Evolutionary conservation across 371 early-diverging fungal genomes (phyloP), one percentile per base, ranked within the genome.

Genomic region (Scutellospora calospora): DNA sequence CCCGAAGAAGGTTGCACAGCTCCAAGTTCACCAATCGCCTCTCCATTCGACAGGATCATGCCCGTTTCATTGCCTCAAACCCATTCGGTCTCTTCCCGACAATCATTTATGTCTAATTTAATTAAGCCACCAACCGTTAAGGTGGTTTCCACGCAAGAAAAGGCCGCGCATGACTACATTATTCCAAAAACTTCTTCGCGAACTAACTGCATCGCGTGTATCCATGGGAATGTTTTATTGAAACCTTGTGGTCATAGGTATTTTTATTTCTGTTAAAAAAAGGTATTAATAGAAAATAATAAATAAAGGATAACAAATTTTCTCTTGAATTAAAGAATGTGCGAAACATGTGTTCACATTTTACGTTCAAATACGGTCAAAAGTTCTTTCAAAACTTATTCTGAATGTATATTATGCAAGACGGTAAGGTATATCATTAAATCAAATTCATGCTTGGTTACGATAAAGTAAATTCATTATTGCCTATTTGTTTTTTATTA

Each of bases 191-290:
- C 35, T 25, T 25, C 35, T 41, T 41, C 69, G 8, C 72, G 52
- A 52, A 38, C 27, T 52, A 27, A 14, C 25, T 78, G 78, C 16
- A 65, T 66, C 27, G 18, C 59, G n/a, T 78, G 78, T 41, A 49
- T 51, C 18, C 29, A 65, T 62, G 78, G 78, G 29, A 65, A 65
- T 41, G 49, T 78, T 78, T 16, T 66, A 65, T 52, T 78, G 29
- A 51, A 51, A n/a, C 78, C 78, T 65, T 78, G 78, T 31, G 66
- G 66, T 33, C 78, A 78, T 66, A 62, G 78, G 78, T 78, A 66
- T 27, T 25, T 65, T 35, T 8, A 0, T 41, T 68, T 63, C 22
- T 5, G 8, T n/a, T 27, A 49, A 2, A n/a, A n/a, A n/a, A n/a
- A 38, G 45, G 11, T 45, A 45, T 45, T 45, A 45, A 45, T 45